These are phyloP conservation scores for Solanum infundibuliforme DNA, from an alignment of 257 asterid genomes.

Conservation along the genomic window DNA sequence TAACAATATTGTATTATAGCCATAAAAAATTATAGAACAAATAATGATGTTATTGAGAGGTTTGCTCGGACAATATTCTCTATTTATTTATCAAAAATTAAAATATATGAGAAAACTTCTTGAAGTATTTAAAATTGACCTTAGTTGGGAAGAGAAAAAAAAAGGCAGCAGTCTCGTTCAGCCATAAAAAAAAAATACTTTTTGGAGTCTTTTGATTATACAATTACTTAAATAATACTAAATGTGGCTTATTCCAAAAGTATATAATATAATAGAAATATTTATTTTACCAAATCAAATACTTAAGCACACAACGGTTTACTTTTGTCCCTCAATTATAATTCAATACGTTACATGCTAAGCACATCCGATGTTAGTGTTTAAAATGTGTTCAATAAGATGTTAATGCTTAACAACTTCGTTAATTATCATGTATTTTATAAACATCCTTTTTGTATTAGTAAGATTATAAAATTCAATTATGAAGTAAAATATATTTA, in stretches of 20 bases:
- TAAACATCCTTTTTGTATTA: neutral
- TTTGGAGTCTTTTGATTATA: neutral
- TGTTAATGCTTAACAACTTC: neutral
- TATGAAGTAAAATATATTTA: neutral
- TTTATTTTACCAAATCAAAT: neutral
- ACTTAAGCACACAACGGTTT: neutral
- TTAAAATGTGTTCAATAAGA: neutral
- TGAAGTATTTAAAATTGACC: too few relatives aligned
- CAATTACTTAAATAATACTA: too few relatives aligned
- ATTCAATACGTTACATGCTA: neutral
- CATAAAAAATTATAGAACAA: too few relatives aligned
- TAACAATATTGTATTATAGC: neutral
- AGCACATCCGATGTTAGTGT: neutral
- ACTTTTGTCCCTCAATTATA: neutral
- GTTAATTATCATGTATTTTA: neutral
- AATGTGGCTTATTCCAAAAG: neutral
- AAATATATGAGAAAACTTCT: neutral
- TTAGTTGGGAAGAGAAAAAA: too few relatives aligned
- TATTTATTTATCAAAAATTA: neutral
- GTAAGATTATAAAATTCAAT: neutral
- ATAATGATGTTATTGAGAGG: neutral
- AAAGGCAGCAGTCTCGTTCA: too few relatives aligned
- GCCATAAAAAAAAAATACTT: too few relatives aligned
- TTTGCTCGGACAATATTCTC: neutral
- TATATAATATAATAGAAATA: neutral